These are phyloP conservation scores for Apiospora kogelbergensis DNA, from an alignment of 2,329 filamentous ascomycete species.

Conservation along the genomic window DNA sequence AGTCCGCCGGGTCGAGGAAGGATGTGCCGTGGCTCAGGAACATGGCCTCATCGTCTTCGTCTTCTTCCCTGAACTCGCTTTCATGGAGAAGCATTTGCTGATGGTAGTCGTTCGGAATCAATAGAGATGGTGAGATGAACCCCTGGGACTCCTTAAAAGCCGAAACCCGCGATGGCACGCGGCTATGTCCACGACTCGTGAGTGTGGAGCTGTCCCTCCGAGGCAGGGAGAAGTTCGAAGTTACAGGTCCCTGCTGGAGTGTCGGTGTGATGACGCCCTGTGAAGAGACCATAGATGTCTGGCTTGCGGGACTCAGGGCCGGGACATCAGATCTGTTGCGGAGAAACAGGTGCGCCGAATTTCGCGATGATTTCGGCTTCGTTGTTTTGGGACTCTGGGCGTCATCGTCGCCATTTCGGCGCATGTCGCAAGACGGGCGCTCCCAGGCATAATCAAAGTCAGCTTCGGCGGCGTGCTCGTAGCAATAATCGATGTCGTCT, in stretches of 20 bases:
- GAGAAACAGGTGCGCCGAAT: slow-evolving; percentile 28
- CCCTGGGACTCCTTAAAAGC: slow-evolving; percentile 61
- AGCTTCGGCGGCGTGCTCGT: slow-evolving; percentile 67
- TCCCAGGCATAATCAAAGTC: slow-evolving; percentile 68
- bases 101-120: slow-evolving; percentile 61
- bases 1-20: slow-evolving; percentile 32
- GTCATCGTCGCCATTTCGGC: slow-evolving; percentile 28
- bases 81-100: slow-evolving; percentile 51
- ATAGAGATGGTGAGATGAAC: slow-evolving; percentile 57
- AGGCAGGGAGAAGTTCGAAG: slow-evolving; percentile 54
- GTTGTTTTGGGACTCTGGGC: not conserved
- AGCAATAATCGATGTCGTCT: slow-evolving; percentile 70
- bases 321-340: slow-evolving; percentile 41
- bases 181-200: slow-evolving; percentile 32
- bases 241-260: slow-evolving; percentile 31
- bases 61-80: slow-evolving; percentile 28
- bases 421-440: slow-evolving; percentile 51
- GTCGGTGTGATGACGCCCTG: slow-evolving; percentile 48
- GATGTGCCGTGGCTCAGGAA: slow-evolving; percentile 29
- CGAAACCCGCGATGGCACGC: slow-evolving; percentile 47
- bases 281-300: slow-evolving; percentile 38
- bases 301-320: slow-evolving; percentile 50
- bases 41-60: slow-evolving; percentile 27
- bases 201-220: slow-evolving; percentile 35
- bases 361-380: not conserved